These are phyloP conservation scores for Metschnikowia similis DNA, from an alignment of 805 yeast species.

Conservation along the genomic window DNA sequence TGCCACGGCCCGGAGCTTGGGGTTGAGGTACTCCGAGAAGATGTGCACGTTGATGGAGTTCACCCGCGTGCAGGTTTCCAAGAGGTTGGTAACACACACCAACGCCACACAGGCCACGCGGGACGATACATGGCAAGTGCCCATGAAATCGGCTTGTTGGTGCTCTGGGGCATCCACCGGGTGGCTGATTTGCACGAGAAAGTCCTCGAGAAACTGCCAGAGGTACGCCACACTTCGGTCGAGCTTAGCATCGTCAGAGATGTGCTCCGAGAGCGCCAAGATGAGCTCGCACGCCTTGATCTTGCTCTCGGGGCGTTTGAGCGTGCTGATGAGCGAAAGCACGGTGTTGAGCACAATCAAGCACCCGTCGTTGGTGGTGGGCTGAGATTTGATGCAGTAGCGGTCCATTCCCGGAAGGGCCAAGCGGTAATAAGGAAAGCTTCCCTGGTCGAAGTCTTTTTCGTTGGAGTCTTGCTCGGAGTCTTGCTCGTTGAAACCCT, in stretches of 20 bases:
- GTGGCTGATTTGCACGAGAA: constrained; percentile 10
- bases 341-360: constrained; percentile 56
- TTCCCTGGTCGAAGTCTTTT: background rate
- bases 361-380: background rate
- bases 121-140: constrained; percentile 33
- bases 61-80: constrained; percentile 57
- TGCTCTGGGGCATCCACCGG: background rate
- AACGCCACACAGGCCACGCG: constrained; percentile 67
- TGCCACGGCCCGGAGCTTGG: constrained; percentile 45
- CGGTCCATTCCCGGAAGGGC: constrained; percentile 50
- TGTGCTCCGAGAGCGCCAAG: constrained; percentile 66
- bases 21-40: constrained; percentile 79
- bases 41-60: constrained; percentile 72
- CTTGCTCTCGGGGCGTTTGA: constrained; percentile 56
- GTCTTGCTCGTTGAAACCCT: too few species aligned
- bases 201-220: constrained; percentile 66
- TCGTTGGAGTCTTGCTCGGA: background rate
- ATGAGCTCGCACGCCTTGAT: constrained; percentile 73
- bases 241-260: constrained; percentile 78
- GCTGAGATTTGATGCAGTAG: constrained; percentile 39
- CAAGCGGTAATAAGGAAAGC: constrained; percentile 31
- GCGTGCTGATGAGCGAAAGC: constrained; percentile 56
- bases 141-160: constrained; percentile 6
- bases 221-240: constrained; percentile 84
- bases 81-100: constrained; percentile 59